phyloP scores from a whole-genome alignment of 2,329 filamentous ascomycete species.

The Fusarium guadeloupense region DNA sequence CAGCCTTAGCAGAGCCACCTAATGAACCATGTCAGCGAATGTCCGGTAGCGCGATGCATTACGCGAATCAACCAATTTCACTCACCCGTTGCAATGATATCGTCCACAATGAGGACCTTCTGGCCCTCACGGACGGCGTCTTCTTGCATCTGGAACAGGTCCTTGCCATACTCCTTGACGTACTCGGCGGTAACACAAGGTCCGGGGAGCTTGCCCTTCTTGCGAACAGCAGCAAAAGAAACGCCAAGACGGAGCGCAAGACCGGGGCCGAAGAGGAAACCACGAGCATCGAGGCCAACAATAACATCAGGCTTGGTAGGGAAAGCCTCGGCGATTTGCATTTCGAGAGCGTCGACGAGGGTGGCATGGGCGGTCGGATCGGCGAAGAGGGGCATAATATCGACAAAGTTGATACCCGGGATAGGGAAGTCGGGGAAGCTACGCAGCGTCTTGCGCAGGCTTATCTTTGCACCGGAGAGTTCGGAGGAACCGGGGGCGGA shows the following conservation, averaged over 20 bases:
- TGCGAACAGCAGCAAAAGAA: constrained; percentile 91
- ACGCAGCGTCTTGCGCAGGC: constrained; percentile 76
- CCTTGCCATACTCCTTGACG: constrained; percentile 94
- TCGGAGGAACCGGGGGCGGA: constrained; percentile 68
- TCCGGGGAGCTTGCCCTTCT: constrained; percentile 95
- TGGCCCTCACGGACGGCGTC: constrained; percentile 86
- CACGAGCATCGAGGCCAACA: constrained; percentile 91
- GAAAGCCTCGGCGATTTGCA: constrained; percentile 76
- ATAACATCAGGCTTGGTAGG: constrained; percentile 82
- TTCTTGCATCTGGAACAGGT: constrained; percentile 95
- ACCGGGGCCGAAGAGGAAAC: constrained; percentile 93
- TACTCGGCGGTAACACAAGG: constrained; percentile 85
- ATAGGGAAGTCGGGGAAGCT: constrained; percentile 93
- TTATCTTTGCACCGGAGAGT: constrained; percentile 75
- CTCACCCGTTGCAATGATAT: constrained; percentile 97
- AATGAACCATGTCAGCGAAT: constrained; percentile 31
- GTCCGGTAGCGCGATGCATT: constrained; percentile 3
- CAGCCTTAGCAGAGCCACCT: constrained; percentile 93
- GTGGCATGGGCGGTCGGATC: constrained; percentile 76
- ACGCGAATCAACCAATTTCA: constrained; percentile 29
- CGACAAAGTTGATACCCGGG: constrained; percentile 93
- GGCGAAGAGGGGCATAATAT: constrained; percentile 96
- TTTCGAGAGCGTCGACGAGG: constrained; percentile 84
- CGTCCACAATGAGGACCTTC: constrained; percentile 92
- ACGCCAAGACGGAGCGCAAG: constrained; percentile 85